Percentiles rank a stretch among this genome's conserved stretches.
Conservation (phyloP, 129 eudicot species). For the Pittosporum tobira region DNA sequence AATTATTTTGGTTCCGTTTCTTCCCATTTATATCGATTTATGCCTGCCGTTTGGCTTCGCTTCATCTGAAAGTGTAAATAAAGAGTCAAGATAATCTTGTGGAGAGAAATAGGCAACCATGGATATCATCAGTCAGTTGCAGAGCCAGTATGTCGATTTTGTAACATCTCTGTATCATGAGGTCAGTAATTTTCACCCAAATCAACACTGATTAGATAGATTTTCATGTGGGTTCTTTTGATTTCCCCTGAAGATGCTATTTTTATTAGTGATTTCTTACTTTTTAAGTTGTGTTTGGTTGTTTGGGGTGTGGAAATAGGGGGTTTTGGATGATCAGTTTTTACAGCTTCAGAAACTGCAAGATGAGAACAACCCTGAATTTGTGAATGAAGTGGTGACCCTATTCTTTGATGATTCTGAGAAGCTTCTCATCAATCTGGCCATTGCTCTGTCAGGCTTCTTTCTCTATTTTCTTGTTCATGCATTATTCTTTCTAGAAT, state of each 20-base stretch:
- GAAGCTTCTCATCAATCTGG: slow-evolving; percentile 11
- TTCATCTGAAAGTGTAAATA: too few relatives aligned
- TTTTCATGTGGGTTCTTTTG: too few relatives aligned
- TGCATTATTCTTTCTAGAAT: background rate
- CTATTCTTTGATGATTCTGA: slow-evolving; percentile 19
- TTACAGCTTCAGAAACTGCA: slow-evolving; percentile 13
- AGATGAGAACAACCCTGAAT: slow-evolving; percentile 25
- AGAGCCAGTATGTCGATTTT: slow-evolving; percentile 5
- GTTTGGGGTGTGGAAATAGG: slow-evolving; percentile 2
- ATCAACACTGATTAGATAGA: too few relatives aligned
- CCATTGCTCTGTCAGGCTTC: background rate
- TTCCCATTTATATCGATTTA: too few relatives aligned
- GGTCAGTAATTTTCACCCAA: background rate
- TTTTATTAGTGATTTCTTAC: too few relatives aligned
- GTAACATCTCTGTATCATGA: background rate
- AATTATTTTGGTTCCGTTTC: too few relatives aligned
- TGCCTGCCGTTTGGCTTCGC: too few relatives aligned
- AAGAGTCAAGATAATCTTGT: too few relatives aligned
- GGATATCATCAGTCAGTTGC: background rate
- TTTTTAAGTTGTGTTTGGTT: background rate
- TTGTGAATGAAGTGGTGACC: slow-evolving; percentile 18
- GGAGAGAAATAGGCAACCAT: background rate
- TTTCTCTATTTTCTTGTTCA: background rate
- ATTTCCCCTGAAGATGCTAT: too few relatives aligned
- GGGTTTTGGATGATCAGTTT: slow-evolving; percentile 17